Evolutionary conservation across 306 rosid species (phyloP), one percentile per base, ranked within the genome.

Genomic region (Corylus avellana): DNA sequence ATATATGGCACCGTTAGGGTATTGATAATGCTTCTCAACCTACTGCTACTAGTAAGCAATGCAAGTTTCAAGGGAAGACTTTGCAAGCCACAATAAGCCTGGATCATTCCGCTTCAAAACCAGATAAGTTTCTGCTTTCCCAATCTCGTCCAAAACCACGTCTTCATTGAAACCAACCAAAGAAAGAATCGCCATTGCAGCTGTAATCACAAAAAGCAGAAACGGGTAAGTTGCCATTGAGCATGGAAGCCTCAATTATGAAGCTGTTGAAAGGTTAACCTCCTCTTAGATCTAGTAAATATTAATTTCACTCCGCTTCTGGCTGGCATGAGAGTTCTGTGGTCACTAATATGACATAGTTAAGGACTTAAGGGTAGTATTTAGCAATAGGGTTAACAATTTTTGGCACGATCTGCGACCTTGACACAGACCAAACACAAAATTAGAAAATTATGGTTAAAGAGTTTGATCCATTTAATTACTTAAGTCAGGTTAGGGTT

Each of bases 21-120:
- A 68, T 62, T 67, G 73, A 76, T 76, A 50, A 50, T 70, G 48
- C 44, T 49, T 66, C 69, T 71, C 27, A 73, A 78, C 44, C 47
- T 37, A 44, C 49, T 25, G n/a, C 63, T 25, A 75, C 86, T 88
- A 92, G 76, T 64, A 68, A 59, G 79, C 48, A 66, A 50, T 62
- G 73, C 84, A 77, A 55, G 94, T 83, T 85, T 95, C 97, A 7
- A 95, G 88, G 80, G 88, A 85, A 76, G 97, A 89, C 87, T 95
- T 93, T 75, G 98, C 99, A 76, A 93, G 93, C 99, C 99, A 95
- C 86, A 95, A 79, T 73, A 95, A 81, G 66, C 93, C 98, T 1
- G 94, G 99, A 86, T 95, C 99, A 71, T 95, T 85, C 75, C 97
- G 84, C 88, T 91, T 91, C 90, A 95, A 82, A 88, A 91, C 96